A percentile compares a stretch with the other conserved stretches of the same genome.
phyloP scores from a whole-genome alignment of 208 protist species.

The Endotrypanum monterogeii region DNA sequence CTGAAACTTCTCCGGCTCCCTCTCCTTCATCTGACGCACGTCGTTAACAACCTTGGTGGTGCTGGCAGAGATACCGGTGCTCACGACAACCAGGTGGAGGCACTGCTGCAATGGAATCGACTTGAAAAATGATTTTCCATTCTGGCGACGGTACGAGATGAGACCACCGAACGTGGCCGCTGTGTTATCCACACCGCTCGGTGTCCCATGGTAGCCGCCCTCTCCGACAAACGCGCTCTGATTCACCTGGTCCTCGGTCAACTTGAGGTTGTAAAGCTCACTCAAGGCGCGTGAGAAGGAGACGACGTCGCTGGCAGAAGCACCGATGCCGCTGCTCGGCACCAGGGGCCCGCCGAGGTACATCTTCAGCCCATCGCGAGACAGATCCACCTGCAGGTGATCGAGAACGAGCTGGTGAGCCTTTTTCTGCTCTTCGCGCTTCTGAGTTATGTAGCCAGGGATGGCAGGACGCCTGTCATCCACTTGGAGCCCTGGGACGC shows the following conservation, averaged over 20 bases:
- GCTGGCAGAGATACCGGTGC: constrained; percentile 84
- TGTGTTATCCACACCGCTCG: constrained; percentile 90
- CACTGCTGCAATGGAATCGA: constrained; percentile 31
- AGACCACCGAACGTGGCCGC: constrained; percentile 88
- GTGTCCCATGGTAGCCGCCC: constrained; percentile 88
- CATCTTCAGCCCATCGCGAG: constrained; percentile 62
- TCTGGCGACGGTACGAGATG: constrained; percentile 55
- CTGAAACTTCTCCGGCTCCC: constrained; percentile 47
- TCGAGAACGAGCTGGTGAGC: constrained; percentile 73
- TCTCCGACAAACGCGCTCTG: constrained; percentile 70
- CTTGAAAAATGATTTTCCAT: constrained; percentile 42
- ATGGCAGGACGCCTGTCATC: constrained; percentile 80
- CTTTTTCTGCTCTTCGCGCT: constrained; percentile 77
- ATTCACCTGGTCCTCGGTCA: constrained; percentile 71
- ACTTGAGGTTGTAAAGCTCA: constrained; percentile 63
- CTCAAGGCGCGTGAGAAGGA: constrained; percentile 76
- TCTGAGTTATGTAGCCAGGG: constrained; percentile 73
- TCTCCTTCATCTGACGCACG: constrained; percentile 49
- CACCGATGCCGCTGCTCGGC: constrained; percentile 81
- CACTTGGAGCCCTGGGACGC: constrained; percentile 53
- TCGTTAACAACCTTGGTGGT: constrained; percentile 72
- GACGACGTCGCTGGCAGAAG: constrained; percentile 80
- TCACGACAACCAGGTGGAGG: constrained; percentile 78
- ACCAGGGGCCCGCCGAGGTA: constrained; percentile 67
- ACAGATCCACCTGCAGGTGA: constrained; percentile 74